These are phyloP conservation scores for Datisca glomerata DNA, from an alignment of 306 rosid genomes.

Conservation along the genomic window DNA sequence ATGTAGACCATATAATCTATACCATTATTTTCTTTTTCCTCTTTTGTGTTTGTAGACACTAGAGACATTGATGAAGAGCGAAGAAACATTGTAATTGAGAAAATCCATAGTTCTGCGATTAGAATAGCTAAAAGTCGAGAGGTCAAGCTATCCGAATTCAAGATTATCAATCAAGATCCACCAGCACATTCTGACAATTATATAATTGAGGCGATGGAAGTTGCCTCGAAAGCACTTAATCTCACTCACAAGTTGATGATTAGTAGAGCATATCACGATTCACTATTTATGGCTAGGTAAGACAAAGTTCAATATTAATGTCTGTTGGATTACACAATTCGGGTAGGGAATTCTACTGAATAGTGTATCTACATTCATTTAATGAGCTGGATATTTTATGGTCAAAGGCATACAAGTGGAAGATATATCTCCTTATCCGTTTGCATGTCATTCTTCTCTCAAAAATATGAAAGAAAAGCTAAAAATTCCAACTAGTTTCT, in stretches of 20 bases:
- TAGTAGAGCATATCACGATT: slow-evolving; percentile 93
- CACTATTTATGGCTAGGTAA: slow-evolving; percentile 93
- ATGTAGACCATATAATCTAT: slow-evolving; percentile 1
- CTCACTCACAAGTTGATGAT: slow-evolving; percentile 81
- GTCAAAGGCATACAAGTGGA: too few species aligned
- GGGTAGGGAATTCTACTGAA: too few species aligned
- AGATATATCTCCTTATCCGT: too few species aligned
- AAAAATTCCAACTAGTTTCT: too few species aligned
- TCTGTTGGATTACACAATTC: too few species aligned
- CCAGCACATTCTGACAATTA: slow-evolving; percentile 67
- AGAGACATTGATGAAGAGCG: slow-evolving; percentile 85
- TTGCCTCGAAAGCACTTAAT: slow-evolving; percentile 61
- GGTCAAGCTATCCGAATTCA: slow-evolving; percentile 67
- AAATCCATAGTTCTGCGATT: slow-evolving; percentile 57
- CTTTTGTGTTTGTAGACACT: slow-evolving; percentile 37
- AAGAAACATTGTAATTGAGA: slow-evolving; percentile 70
- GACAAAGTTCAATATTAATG: slow-evolving; percentile 6
- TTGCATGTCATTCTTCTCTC: too few species aligned
- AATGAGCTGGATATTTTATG: too few species aligned
- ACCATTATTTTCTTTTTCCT: too few species aligned
- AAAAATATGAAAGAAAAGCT: too few species aligned
- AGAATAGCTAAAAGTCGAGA: slow-evolving; percentile 46
- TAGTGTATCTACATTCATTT: too few species aligned
- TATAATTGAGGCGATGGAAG: slow-evolving; percentile 58
- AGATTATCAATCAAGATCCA: slow-evolving; percentile 80